Evolutionary conservation across 2,329 filamentous ascomycete genomes (phyloP).

Genomic region (Sporothrix protearum): DNA sequence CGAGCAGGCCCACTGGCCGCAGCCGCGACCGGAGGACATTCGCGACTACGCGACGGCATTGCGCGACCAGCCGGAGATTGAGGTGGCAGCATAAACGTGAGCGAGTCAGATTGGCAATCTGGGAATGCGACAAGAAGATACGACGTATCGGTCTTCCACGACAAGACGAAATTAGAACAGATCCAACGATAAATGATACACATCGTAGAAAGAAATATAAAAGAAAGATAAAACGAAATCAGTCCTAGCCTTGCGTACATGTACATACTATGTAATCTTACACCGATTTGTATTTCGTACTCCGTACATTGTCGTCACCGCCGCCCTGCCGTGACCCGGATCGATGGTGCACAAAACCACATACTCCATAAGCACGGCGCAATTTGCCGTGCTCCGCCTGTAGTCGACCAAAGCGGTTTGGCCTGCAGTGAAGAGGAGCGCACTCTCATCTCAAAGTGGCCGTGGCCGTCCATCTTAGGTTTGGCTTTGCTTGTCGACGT

Average conservation of each 20-base stretch:
- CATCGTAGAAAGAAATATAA: no score
- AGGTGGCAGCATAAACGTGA: neutral
- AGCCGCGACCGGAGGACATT: conserved; percentile 16
- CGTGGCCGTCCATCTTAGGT: neutral
- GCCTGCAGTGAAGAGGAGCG: neutral
- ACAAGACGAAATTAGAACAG: neutral
- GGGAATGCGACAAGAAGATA: neutral
- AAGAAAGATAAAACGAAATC: neutral
- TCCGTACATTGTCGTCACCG: neutral
- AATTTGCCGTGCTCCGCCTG: conserved; percentile 3
- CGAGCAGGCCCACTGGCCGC: conserved; percentile 28
- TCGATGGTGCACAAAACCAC: neutral
- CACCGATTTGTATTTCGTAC: neutral
- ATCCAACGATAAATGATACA: neutral
- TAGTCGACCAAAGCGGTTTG: conserved; percentile 6
- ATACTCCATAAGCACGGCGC: neutral
- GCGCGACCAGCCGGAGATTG: neutral
- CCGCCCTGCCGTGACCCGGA: neutral
- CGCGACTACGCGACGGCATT: conserved; percentile 21
- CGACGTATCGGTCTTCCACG: neutral
- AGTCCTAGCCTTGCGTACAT: neutral
- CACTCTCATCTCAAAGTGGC: neutral
- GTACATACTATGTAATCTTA: no score
- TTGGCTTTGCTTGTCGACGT: neutral
- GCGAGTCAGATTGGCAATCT: neutral